Evolutionary conservation across 345 rosid species (phyloP), one percentile per base, ranked within the genome.

Genomic region (Hibiscus trionum): DNA sequence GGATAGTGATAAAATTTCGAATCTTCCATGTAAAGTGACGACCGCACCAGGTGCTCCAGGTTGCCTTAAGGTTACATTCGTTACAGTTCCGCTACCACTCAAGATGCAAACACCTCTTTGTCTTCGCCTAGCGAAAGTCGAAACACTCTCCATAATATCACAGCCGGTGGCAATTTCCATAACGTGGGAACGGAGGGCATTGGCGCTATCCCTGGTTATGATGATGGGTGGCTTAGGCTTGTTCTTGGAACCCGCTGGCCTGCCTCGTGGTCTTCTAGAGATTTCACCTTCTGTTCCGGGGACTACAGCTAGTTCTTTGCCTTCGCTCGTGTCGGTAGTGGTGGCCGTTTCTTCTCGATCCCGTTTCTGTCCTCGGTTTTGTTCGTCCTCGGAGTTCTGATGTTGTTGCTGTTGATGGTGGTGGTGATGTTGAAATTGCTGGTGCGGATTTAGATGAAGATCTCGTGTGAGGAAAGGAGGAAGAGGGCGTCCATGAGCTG

Each of bases 391-490:
- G 5, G 86, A 84, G 77, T 77, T 82, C 7, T 81, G 82, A 39
- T 83, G 88, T 1, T 84, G 85, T 9, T 80, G 82, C 27, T 82
- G 90, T 0, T 84, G 84, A 6, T 77, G 91, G 5, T 85, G 53
- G 5, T 49, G 91, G 4, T 85, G 93, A 55, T 80, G 86, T 63
- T 84, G 93, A 60, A 66, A 66, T 27, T 88, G 93, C 64, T 84
- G 86, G 68, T 82, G 84, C 6, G 86, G 77, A 21, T 82, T 90
- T 53, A 88, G 84, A 75, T 90, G 95, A 71, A 93, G 86, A 81
- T 93, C 97, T 77, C 97, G 84, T 12, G 87, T 64, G 73, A 79
- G 93, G 58, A 93, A 93, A 59, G 98, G 91, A 53, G 97, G 97
- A 77, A 93, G 96, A 57, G 91, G 84, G 39, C 91, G 93, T 11